Evolutionary conservation across 345 rosid species (phyloP).

Genomic region (Eucalyptus marginata): DNA sequence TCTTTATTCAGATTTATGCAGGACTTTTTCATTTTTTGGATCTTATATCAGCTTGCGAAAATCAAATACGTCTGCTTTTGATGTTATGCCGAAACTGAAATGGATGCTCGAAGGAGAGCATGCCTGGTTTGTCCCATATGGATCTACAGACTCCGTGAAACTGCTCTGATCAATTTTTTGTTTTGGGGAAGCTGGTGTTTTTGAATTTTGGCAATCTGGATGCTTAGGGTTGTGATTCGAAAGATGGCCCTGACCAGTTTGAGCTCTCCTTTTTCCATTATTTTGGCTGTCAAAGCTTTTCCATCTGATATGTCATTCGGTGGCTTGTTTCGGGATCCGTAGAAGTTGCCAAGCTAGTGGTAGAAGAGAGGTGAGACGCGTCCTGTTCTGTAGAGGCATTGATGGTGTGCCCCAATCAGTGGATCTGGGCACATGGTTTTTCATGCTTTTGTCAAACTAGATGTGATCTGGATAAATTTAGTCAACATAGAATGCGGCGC

Average conservation of each 20-base stretch:
- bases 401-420: not conserved
- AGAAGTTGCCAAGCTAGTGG: not conserved
- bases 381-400: not conserved
- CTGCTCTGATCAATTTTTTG: not conserved
- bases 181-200: not conserved
- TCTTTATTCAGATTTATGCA: not conserved
- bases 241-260: not conserved
- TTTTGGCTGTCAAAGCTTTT: not conserved
- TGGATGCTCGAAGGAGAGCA: not conserved
- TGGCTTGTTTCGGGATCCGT: not conserved
- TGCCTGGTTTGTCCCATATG: not conserved
- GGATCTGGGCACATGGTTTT: not conserved
- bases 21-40: not conserved
- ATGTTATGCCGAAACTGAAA: not conserved
- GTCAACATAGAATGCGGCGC: not conserved
- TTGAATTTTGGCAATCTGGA: not conserved
- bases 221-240: not conserved
- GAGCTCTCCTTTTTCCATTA: not conserved
- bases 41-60: not conserved
- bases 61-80: not conserved
- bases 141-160: not conserved
- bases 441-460: not conserved
- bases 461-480: not conserved
- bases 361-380: not conserved
- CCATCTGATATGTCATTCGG: not conserved